Percentiles rank a stretch among this genome's conserved stretches.
Evolutionary conservation across 2,329 filamentous ascomycete species (phyloP).

Genomic region (Elsinoe arachidis): DNA sequence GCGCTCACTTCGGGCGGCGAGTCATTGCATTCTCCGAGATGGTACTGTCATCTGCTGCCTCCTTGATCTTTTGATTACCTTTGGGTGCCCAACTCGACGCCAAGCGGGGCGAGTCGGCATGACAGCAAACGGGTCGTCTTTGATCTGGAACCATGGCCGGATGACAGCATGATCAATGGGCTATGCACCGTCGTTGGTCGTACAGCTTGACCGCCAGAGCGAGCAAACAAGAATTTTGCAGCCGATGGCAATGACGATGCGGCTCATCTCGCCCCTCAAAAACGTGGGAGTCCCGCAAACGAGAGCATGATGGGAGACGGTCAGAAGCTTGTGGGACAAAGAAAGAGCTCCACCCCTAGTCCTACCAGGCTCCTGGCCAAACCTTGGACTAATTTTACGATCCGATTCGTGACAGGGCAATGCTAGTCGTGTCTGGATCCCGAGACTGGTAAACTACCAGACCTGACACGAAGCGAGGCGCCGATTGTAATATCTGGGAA

Average conservation of each 20-base stretch:
- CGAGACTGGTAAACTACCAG: slow-evolving; percentile 1
- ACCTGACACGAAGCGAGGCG: slow-evolving; percentile 8
- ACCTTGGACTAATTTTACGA: slow-evolving; percentile 8
- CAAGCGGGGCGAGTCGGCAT: background rate
- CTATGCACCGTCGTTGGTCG: background rate
- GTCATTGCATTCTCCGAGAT: background rate
- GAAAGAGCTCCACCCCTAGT: too few relatives aligned
- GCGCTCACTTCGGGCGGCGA: background rate
- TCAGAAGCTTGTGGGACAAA: background rate
- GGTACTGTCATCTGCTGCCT: background rate
- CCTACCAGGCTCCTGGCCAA: background rate
- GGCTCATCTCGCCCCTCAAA: background rate
- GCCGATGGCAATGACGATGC: background rate
- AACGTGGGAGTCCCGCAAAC: slow-evolving; percentile 1
- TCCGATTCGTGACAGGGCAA: slow-evolving; percentile 2
- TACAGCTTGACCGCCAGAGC: background rate
- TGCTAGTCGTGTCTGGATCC: background rate
- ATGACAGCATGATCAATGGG: background rate
- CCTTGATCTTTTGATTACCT: background rate
- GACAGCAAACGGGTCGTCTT: background rate
- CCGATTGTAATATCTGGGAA: slow-evolving; percentile 11
- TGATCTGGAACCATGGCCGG: background rate
- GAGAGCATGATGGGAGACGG: background rate
- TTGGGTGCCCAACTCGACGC: background rate
- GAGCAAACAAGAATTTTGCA: slow-evolving; percentile 4